Conservation (phyloP, 441 rosid genomes). For the Populus hybrid region DNA sequence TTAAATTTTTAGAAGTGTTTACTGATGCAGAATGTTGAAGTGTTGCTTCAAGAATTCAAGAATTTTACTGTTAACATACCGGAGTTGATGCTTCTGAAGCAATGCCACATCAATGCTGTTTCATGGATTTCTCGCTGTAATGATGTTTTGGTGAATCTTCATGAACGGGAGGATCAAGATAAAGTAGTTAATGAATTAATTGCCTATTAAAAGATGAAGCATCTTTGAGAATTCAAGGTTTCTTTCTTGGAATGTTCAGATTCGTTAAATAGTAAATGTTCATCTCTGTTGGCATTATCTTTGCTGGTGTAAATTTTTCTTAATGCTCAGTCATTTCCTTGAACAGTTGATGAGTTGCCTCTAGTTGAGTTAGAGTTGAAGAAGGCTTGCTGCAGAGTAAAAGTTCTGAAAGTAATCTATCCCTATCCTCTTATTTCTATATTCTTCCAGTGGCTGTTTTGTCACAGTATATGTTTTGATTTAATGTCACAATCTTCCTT, state of each 20-base stretch:
- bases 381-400: too few species aligned
- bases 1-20: constrained; percentile 15
- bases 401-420: too few species aligned
- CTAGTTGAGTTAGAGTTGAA: too few species aligned
- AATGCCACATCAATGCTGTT: constrained; percentile 50
- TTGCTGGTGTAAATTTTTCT: too few species aligned
- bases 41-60: constrained; percentile 56
- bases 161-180: constrained; percentile 58
- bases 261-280: constrained; percentile 7
- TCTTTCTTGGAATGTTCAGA: constrained; percentile 16
- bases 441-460: too few species aligned
- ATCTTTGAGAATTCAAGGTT: constrained; percentile 80
- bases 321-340: too few species aligned
- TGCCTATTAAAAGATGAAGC: constrained; percentile 60
- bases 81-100: constrained; percentile 74
- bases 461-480: too few species aligned
- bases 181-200: constrained; percentile 61
- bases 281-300: not conserved
- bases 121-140: constrained; percentile 61
- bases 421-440: too few species aligned
- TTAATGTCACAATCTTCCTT: too few species aligned
- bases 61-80: constrained; percentile 51
- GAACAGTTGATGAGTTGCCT: too few species aligned
- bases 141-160: constrained; percentile 45
- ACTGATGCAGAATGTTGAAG: constrained; percentile 58